Evolutionary conservation across 768 basidiomycete genomes (phyloP), one percentile per base, ranked within the genome.

Genomic region (Suillus luteus): DNA sequence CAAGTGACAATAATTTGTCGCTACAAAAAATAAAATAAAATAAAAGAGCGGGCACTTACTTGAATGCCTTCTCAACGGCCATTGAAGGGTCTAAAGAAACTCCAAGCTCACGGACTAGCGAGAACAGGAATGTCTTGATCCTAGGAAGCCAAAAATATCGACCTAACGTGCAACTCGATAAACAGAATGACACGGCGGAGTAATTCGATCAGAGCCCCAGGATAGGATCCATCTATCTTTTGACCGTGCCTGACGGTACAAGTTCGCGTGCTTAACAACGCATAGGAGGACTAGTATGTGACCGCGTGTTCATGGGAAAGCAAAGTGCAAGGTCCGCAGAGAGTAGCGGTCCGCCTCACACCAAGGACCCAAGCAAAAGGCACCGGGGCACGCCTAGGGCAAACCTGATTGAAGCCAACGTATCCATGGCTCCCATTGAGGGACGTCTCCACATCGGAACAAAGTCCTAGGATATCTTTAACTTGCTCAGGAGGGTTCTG

Each of bases 91-190:
- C 83, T 24, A 82, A 77, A 55, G 79, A 73, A 76, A 86, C 85
- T 69, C 83, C 82, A 60, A 86, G 74, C 75, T 87, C 85, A 68
- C 81, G 81, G 55, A 88, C 59, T 55, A 88, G 80, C 52, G 84
- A 81, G 73, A 80, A 86, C 65, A 88, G 75, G 69, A 88, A 86
- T 43, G 83, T 79, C 72, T 88, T 88, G 73, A 88, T 86, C 78
- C 86, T 87, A 70, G 33, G 52, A 66, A 69, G 43, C 58, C 68
- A 55, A 70, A 71, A 67, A 69, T 66, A 69, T 68, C 67, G 71
- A 62, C 31, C 64, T 15, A 51, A 14, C 44, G 38, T 51, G 11
- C 15, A 52, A 46, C 64, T 37, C 22, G 19, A 58, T 59, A 37
- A 17, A 52, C 62, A 38, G 22, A 7, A 19, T 31, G 55, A 37